phyloP scores from a whole-genome alignment of 192 early-diverging fungal genomes.

The Entomortierella beljakovae region DNA sequence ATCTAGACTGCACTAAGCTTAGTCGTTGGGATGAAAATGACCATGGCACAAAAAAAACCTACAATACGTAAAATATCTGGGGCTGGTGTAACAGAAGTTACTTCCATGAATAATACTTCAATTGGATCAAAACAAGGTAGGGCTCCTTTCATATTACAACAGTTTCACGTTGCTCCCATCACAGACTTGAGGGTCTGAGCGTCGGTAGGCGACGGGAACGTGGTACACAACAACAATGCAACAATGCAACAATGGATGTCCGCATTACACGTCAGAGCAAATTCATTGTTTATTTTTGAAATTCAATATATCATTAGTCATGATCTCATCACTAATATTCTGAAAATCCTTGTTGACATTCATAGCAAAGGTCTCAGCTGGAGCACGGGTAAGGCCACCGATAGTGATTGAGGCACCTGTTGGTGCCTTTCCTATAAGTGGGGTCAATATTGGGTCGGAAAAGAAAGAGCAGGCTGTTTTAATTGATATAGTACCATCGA shows the following conservation, averaged over 20 bases:
- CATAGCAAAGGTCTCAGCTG: slow-evolving; percentile 38
- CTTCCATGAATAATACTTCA: background rate
- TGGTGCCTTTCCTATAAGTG: slow-evolving; percentile 28
- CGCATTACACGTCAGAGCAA: background rate
- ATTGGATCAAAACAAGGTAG: background rate
- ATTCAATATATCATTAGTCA: too few relatives aligned
- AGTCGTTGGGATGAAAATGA: slow-evolving; percentile 37
- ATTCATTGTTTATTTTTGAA: too few relatives aligned
- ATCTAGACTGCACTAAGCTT: slow-evolving; percentile 29
- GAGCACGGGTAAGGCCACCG: slow-evolving; percentile 23
- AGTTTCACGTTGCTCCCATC: too few relatives aligned
- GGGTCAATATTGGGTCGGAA: slow-evolving; percentile 6
- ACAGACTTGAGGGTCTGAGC: background rate
- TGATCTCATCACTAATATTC: too few relatives aligned
- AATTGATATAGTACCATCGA: slow-evolving; percentile 7
- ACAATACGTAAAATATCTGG: slow-evolving; percentile 6
- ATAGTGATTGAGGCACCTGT: slow-evolving; percentile 31
- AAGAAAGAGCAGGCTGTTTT: background rate
- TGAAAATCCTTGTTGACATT: too few relatives aligned
- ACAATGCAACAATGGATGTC: too few relatives aligned
- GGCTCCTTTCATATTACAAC: background rate
- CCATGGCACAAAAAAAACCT: slow-evolving; percentile 36
- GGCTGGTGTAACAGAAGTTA: background rate
- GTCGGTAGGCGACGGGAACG: background rate
- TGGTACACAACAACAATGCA: too few relatives aligned